Evolutionary conservation across 495 filamentous ascomycete species (phyloP).

Genomic region (Penicillium parvum): DNA sequence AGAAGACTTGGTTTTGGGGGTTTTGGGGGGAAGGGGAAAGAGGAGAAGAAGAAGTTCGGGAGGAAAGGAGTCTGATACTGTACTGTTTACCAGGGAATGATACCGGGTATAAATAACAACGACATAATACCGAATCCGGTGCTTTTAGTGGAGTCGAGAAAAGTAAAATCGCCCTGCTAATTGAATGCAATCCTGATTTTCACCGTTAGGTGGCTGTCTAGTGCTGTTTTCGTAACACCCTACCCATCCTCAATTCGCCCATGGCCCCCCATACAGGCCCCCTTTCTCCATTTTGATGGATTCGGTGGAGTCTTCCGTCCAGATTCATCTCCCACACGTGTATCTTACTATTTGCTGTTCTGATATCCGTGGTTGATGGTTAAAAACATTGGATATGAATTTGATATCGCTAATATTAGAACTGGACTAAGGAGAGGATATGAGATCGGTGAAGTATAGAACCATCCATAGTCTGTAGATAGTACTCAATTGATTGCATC

Average conservation of each 20-base stretch:
- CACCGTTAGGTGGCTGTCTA: background rate
- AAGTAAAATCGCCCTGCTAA: slow-evolving; percentile 1
- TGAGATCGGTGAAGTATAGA: too few species aligned
- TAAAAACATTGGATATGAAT: too few species aligned
- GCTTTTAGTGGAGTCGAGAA: background rate
- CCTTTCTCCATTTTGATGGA: slow-evolving; percentile 12
- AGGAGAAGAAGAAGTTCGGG: slow-evolving; percentile 29
- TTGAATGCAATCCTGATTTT: slow-evolving; percentile 12
- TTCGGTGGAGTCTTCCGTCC: slow-evolving; percentile 3
- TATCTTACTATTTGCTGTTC: too few species aligned
- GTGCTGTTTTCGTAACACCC: slow-evolving; percentile 15
- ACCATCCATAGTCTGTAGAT: too few species aligned
- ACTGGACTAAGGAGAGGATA: too few species aligned
- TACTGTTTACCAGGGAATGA: slow-evolving; percentile 9
- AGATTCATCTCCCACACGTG: slow-evolving; percentile 5
- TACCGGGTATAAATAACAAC: slow-evolving; percentile 7
- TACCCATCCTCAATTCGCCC: slow-evolving; percentile 4
- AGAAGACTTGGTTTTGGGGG: too few species aligned
- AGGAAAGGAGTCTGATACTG: slow-evolving; percentile 34
- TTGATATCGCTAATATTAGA: too few species aligned
- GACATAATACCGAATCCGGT: slow-evolving; percentile 25
- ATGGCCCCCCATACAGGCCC: slow-evolving; percentile 12
- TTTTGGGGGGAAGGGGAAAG: slow-evolving; percentile 39
- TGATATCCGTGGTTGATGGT: too few species aligned
- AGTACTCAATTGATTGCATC: too few species aligned